These are phyloP conservation scores for Platismatia glauca DNA, from an alignment of 495 filamentous ascomycete genomes.

Conservation along the genomic window DNA sequence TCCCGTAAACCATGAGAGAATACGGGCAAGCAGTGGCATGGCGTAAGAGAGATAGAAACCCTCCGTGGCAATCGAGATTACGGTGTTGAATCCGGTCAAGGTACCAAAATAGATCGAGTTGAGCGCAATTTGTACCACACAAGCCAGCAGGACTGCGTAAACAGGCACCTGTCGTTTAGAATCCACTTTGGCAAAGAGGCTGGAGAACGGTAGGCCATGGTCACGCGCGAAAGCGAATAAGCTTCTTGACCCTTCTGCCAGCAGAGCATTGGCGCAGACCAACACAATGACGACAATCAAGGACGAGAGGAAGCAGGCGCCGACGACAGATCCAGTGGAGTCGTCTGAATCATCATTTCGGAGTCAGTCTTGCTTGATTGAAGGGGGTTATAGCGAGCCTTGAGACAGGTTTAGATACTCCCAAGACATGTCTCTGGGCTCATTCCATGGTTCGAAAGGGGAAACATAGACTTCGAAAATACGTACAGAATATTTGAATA, in stretches of 20 bases:
- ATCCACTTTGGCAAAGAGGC: constrained; percentile 35
- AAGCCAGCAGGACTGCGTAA: constrained; percentile 41
- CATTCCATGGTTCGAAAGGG: too few species aligned
- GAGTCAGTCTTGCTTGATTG: too few species aligned
- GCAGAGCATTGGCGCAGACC: constrained; percentile 34
- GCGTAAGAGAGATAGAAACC: constrained; percentile 55
- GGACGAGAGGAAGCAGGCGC: constrained; percentile 34
- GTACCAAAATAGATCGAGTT: constrained; percentile 51
- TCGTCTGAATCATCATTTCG: too few species aligned
- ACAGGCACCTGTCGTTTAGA: constrained; percentile 38
- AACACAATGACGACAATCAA: constrained; percentile 37
- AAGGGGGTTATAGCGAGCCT: too few species aligned
- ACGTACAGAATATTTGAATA: constrained; percentile 44
- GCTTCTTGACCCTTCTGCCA: constrained; percentile 38
- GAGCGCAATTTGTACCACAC: constrained; percentile 44
- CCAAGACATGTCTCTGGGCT: too few species aligned
- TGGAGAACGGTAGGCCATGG: constrained; percentile 40
- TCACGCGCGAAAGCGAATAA: constrained; percentile 43
- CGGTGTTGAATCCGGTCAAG: constrained; percentile 48
- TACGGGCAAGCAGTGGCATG: constrained; percentile 43
- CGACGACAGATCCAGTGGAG: constrained; percentile 35
- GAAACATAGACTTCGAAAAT: too few species aligned
- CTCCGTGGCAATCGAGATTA: constrained; percentile 48
- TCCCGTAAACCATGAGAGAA: constrained; percentile 42
- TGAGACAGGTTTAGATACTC: too few species aligned